Evolutionary conservation across 352 stramenopile genomes (phyloP).

Genomic region (Phytophthora citricola): DNA sequence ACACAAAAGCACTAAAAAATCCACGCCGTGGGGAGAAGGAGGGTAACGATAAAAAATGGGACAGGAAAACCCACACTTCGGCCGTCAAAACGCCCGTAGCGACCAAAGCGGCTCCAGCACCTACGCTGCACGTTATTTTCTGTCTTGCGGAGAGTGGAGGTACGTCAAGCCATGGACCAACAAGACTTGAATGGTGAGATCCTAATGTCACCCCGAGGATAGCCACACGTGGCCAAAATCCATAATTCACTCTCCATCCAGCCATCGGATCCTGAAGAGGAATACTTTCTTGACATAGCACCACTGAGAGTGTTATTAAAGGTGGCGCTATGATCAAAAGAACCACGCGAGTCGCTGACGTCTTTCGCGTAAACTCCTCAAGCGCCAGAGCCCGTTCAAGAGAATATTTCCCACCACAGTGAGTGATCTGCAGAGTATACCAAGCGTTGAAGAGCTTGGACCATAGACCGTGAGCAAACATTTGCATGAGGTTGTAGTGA

Average conservation of each 20-base stretch:
- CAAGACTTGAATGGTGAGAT: not conserved
- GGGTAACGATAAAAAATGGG: constrained; percentile 12
- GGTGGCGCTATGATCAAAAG: not conserved
- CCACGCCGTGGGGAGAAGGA: not conserved
- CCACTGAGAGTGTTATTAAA: constrained; percentile 1
- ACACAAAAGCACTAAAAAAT: not conserved
- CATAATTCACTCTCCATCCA: constrained; percentile 12
- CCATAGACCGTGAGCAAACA: not conserved
- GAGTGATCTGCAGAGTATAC: not conserved
- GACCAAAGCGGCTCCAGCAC: not conserved
- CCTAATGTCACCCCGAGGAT: not conserved
- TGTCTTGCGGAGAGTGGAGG: constrained; percentile 3
- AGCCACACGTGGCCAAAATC: constrained; percentile 8
- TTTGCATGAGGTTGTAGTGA: not conserved
- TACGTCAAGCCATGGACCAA: constrained; percentile 4
- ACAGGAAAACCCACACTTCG: constrained; percentile 14
- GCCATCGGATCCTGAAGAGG: constrained; percentile 15
- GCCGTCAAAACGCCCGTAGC: not conserved
- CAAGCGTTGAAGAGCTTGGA: not conserved
- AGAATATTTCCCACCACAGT: constrained; percentile 4
- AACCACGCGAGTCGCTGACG: not conserved
- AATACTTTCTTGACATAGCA: constrained; percentile 10
- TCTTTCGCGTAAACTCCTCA: not conserved
- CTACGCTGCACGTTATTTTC: not conserved
- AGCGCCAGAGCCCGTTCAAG: constrained; percentile 4